Conservation (phyloP, 306 rosid genomes). For the Vachellia collinsii region DNA sequence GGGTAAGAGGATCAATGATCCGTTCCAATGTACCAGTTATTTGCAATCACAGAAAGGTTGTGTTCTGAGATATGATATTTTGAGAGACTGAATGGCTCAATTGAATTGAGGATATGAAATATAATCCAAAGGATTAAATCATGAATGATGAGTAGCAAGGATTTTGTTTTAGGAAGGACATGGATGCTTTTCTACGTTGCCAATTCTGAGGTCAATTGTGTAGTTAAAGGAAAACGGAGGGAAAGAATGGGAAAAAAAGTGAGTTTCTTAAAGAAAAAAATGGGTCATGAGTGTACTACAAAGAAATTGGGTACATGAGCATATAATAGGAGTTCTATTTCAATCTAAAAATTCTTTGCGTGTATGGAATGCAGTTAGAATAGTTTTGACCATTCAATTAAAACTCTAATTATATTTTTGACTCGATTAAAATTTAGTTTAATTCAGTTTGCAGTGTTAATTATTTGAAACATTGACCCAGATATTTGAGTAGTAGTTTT, state of each 20-base stretch:
- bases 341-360: neutral
- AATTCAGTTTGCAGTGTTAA: no score
- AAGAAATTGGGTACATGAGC: no score
- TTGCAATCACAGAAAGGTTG: neutral
- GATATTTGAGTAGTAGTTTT: no score
- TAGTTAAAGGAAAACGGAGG: constrained; percentile 6
- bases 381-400: no score
- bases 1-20: neutral
- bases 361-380: neutral
- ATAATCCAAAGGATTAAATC: neutral
- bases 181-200: neutral
- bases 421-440: no score
- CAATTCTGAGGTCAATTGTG: neutral
- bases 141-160: neutral
- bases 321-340: no score
- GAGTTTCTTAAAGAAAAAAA: no score
- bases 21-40: constrained; percentile 17
- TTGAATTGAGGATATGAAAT: no score
- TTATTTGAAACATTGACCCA: no score
- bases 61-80: neutral
- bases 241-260: no score
- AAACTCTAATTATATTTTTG: no score
- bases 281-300: no score
- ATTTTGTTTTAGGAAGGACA: neutral
- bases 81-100: neutral